These are phyloP conservation scores for Phaeosphaeriaceae sp. DNA, from an alignment of 2,329 filamentous ascomycete species.

Conservation along the genomic window DNA sequence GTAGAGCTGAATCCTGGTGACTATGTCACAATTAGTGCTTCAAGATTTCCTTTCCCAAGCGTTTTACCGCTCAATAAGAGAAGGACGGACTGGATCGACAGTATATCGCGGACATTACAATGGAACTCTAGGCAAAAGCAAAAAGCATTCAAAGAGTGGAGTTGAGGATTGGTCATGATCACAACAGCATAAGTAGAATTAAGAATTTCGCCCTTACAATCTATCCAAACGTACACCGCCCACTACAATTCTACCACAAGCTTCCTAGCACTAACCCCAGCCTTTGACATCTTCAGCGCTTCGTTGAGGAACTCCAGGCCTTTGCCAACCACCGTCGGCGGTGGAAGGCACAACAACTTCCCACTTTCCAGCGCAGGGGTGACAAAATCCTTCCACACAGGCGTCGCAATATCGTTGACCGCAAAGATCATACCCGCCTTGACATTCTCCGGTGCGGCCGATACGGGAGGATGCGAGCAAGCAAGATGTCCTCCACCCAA, in stretches of 20 bases:
- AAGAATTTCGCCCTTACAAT: background rate
- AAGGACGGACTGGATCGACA: constrained; percentile 83
- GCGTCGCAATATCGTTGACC: constrained; percentile 30
- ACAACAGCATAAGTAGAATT: background rate
- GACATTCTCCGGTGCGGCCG: constrained; percentile 38
- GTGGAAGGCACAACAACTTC: constrained; percentile 32
- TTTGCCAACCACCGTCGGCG: constrained; percentile 32
- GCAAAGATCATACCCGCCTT: constrained; percentile 39
- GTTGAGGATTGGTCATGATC: background rate
- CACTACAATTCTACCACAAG: constrained; percentile 46
- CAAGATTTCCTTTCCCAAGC: constrained; percentile 79
- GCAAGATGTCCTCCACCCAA: constrained; percentile 46
- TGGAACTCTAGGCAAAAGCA: constrained; percentile 84
- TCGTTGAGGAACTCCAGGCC: constrained; percentile 36
- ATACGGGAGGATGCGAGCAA: constrained; percentile 45
- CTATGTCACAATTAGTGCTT: constrained; percentile 84
- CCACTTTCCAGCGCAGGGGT: constrained; percentile 31
- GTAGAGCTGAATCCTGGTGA: constrained; percentile 79
- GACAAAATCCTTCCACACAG: constrained; percentile 35
- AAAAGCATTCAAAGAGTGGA: constrained; percentile 58
- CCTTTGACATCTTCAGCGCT: constrained; percentile 29
- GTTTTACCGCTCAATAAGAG: constrained; percentile 73
- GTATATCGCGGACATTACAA: constrained; percentile 77
- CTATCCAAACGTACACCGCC: background rate
- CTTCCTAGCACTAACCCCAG: constrained; percentile 50